phyloP scores from a whole-genome alignment of 1,284 basidiomycete genomes.

The Ustilago cynodontis region DNA sequence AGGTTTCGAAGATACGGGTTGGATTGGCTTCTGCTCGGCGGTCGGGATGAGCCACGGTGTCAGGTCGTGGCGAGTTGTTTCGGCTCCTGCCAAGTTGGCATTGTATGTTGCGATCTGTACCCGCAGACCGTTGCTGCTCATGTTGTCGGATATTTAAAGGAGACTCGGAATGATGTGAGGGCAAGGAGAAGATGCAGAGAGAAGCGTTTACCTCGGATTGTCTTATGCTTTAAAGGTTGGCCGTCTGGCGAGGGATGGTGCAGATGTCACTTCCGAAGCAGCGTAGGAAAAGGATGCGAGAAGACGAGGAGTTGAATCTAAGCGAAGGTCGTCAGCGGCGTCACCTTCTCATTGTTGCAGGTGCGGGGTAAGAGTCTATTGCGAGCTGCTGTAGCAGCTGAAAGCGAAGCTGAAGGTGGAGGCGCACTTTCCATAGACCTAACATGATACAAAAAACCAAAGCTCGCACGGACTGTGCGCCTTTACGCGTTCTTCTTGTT shows the following conservation, averaged over 20 bases:
- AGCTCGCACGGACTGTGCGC: constrained; percentile 13
- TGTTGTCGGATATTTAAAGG: not conserved
- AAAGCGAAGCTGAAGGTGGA: constrained; percentile 13
- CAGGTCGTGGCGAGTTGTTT: constrained; percentile 64
- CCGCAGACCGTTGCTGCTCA: constrained; percentile 67
- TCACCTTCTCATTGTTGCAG: not conserved
- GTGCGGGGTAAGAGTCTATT: constrained; percentile 5
- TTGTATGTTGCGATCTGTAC: constrained; percentile 88
- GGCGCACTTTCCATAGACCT: not conserved
- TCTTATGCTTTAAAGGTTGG: not conserved
- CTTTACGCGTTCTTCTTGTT: constrained; percentile 18
- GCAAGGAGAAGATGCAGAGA: not conserved
- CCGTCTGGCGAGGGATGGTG: too few species aligned
- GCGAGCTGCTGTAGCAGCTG: constrained; percentile 9
- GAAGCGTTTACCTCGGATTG: not conserved
- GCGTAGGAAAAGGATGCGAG: not conserved
- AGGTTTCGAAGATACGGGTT: constrained; percentile 32
- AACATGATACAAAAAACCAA: constrained; percentile 2
- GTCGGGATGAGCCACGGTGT: constrained; percentile 68
- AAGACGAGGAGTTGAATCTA: not conserved
- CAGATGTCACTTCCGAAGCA: too few species aligned
- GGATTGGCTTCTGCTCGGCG: constrained; percentile 70
- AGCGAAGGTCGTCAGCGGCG: constrained; percentile 21
- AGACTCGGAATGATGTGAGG: not conserved
- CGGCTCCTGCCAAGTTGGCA: constrained; percentile 81